Conservation (phyloP, 306 rosid species). For the Crotalaria pallida region DNA sequence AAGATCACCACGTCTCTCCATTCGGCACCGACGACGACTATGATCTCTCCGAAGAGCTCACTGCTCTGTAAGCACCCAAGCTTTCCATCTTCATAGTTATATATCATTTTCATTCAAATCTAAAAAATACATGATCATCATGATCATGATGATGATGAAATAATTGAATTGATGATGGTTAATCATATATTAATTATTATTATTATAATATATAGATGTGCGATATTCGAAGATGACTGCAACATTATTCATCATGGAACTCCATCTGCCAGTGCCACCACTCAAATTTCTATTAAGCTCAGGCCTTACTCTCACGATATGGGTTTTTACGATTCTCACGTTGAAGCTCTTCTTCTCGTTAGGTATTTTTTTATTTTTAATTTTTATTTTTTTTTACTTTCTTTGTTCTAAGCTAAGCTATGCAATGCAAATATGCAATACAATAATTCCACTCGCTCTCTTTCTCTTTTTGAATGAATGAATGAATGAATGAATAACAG, state of each 20-base stretch:
- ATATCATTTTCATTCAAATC: too few species aligned
- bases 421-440: too few species aligned
- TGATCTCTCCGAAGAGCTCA: slow-evolving; percentile 86
- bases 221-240: slow-evolving; percentile 87
- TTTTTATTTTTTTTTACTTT: too few species aligned
- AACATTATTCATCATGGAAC: slow-evolving; percentile 47
- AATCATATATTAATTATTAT: too few species aligned
- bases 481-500: slow-evolving; percentile 27
- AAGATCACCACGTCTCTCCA: slow-evolving; percentile 44
- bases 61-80: slow-evolving; percentile 53
- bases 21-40: slow-evolving; percentile 28
- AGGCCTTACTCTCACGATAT: slow-evolving; percentile 88
- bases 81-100: too few species aligned
- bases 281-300: slow-evolving; percentile 59
- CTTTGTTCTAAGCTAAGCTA: too few species aligned
- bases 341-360: slow-evolving; percentile 69
- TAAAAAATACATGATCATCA: too few species aligned
- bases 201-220: slow-evolving; percentile 33
- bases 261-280: slow-evolving; percentile 5
- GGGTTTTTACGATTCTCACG: slow-evolving; percentile 85
- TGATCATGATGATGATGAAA: too few species aligned
- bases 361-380: slow-evolving; percentile 21
- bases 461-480: too few species aligned
- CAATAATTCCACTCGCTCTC: too few species aligned
- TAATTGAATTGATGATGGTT: too few species aligned